Base-by-base conservation (phyloP, 306 rosid genomes). In the Dryas alaskensis region DNA sequence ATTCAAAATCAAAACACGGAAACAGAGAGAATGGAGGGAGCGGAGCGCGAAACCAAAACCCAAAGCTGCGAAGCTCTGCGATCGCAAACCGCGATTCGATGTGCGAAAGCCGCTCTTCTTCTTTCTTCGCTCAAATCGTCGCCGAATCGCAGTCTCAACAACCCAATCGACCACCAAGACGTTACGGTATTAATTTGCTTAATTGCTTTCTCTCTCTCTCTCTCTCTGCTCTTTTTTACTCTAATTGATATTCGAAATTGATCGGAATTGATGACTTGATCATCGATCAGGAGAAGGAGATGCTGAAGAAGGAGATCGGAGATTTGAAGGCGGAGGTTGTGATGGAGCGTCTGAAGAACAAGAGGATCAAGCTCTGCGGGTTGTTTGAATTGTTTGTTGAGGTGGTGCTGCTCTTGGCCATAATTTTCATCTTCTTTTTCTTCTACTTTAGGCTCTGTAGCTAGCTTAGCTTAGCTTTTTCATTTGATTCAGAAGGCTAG, bases 41-140 rank as follows among this genome's bases (percentile, higher is more conserved):
- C 46, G 6, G 42, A 66, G 25, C 72, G 37, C 39, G 75, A 19
- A 49, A 25, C 25, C 65, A 51, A 73, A 86, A 67, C 69, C 79
- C 63, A 60, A 60, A 22, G 79, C 14, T 60, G 59, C 50, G 84
- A 60, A 72, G 74, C 72, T 49, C 69, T 57, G 81, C 69, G 68
- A 74, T 80, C 85, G 48, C 76, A 19, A 69, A 59, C 40, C 5
- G 78, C 79, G 3, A 73, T 78, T 46, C 89, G 86, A 17, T 83
- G 90, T 72, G 88, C 89, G 10, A 90, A 86, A 75, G 93, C 87
- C 7, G 87, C 88, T 7, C 19, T 86, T 64, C 77, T 90, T 67
- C 85, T 88, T 50, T 77, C 79, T 10, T 22, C 76, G 27, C 77
- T 88, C 80, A 82, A 83, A 73, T 78, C 90, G 4, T 50, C 53